A percentile compares a stretch with the other conserved stretches of the same genome.
These are phyloP conservation scores for Celoporthe dispersa DNA, from an alignment of 2,329 filamentous ascomycete genomes.

Conservation along the genomic window DNA sequence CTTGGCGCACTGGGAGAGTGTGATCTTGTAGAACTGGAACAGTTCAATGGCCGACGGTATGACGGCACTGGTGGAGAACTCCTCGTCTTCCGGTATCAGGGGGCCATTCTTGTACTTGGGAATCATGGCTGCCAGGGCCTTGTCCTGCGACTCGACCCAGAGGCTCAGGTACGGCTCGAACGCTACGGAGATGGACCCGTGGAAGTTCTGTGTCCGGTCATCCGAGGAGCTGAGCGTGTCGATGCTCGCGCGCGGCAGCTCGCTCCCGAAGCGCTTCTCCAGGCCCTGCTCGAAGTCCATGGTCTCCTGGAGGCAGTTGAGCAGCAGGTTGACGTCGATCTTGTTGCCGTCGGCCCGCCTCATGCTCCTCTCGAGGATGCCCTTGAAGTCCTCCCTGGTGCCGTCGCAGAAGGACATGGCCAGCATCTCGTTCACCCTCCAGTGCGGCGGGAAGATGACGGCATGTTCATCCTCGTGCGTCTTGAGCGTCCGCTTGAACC, in stretches of 20 bases:
- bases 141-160: slow-evolving; percentile 97
- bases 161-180: slow-evolving; percentile 97
- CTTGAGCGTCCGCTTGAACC: slow-evolving; percentile 96
- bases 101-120: slow-evolving; percentile 86
- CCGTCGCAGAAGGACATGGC: slow-evolving; percentile 94
- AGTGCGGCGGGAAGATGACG: slow-evolving; percentile 81
- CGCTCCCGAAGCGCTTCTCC: slow-evolving; percentile 78
- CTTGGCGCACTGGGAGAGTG: slow-evolving; percentile 92
- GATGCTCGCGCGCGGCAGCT: slow-evolving; percentile 75
- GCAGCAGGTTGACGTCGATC: slow-evolving; percentile 85
- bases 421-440: slow-evolving; percentile 88
- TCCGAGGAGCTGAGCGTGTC: slow-evolving; percentile 85
- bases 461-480: slow-evolving; percentile 94
- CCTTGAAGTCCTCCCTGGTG: slow-evolving; percentile 93
- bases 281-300: slow-evolving; percentile 94
- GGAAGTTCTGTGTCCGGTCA: slow-evolving; percentile 77
- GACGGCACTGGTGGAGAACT: slow-evolving; percentile 88
- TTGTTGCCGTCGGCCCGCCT: slow-evolving; percentile 75
- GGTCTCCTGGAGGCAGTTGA: slow-evolving; percentile 91
- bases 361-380: slow-evolving; percentile 87
- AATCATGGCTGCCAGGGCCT: slow-evolving; percentile 80
- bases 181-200: slow-evolving; percentile 90
- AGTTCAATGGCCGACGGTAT: slow-evolving; percentile 94
- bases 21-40: slow-evolving; percentile 95
- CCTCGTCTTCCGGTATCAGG: slow-evolving; percentile 80